These are phyloP conservation scores for Berkeleyomyces basicola DNA, from an alignment of 2,329 filamentous ascomycete genomes.

Conservation along the genomic window DNA sequence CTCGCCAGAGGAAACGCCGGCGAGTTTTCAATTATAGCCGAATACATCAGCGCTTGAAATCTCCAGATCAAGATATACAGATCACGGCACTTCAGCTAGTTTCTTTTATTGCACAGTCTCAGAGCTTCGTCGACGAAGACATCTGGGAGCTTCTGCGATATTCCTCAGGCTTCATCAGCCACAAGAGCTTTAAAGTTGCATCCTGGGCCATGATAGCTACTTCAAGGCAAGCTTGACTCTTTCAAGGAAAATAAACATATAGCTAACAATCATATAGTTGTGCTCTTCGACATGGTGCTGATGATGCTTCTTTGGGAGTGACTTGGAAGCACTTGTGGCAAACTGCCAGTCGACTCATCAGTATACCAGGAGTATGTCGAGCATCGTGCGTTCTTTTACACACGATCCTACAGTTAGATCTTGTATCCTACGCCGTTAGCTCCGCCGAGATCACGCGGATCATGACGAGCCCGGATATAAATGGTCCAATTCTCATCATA, in stretches of 20 bases:
- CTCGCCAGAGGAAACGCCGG: conserved; percentile 37
- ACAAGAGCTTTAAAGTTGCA: conserved; percentile 49
- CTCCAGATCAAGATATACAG: conserved; percentile 27
- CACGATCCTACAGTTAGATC: conserved; percentile 43
- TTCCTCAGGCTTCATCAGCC: conserved; percentile 41
- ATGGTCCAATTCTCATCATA: conserved; percentile 60
- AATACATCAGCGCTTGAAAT: conserved; percentile 32
- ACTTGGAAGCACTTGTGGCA: conserved; percentile 66
- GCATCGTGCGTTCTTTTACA: conserved; percentile 60
- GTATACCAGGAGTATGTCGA: conserved; percentile 53
- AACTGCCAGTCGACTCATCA: conserved; percentile 51
- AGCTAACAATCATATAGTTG: conserved; percentile 21
- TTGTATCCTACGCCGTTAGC: conserved; percentile 52
- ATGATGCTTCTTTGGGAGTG: conserved; percentile 2
- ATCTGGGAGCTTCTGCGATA: conserved; percentile 39
- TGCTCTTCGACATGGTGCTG: conserved; percentile 14
- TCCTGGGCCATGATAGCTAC: conserved; percentile 80
- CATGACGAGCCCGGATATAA: conserved; percentile 60
- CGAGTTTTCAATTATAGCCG: conserved; percentile 29
- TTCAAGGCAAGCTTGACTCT: conserved; percentile 41
- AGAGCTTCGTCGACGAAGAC: conserved; percentile 32
- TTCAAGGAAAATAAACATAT: background rate
- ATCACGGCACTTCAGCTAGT: conserved; percentile 40
- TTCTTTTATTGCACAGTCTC: conserved; percentile 36
- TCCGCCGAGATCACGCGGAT: conserved; percentile 56